These are phyloP conservation scores for Ogataea hybrid DNA, from an alignment of 1,139 yeast species.

Conservation along the genomic window DNA sequence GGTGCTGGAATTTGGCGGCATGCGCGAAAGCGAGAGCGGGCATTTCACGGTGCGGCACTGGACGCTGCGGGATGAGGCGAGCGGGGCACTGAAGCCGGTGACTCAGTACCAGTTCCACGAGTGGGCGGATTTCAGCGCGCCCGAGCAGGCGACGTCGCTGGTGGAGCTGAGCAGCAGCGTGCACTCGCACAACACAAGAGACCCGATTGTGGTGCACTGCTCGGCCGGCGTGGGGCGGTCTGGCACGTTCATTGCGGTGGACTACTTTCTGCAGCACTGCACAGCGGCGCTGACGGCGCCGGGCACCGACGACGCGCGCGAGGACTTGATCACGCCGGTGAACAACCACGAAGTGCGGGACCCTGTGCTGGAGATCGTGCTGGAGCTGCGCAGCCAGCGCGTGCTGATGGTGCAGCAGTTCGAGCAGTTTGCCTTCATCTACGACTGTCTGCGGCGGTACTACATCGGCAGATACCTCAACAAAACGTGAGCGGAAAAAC, in stretches of 20 bases:
- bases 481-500: conserved; percentile 3
- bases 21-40: conserved; percentile 1
- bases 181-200: conserved; percentile 29
- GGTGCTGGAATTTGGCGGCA: conserved; percentile 15
- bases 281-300: conserved; percentile 12
- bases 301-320: conserved; percentile 8
- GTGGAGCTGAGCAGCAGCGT: conserved; percentile 33
- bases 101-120: conserved; percentile 41
- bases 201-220: conserved; percentile 62
- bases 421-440: conserved; percentile 31
- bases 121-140: conserved; percentile 48
- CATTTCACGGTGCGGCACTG: conserved; percentile 25
- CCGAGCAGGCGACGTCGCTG: conserved; percentile 43
- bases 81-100: conserved; percentile 30
- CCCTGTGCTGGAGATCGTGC: conserved; percentile 26
- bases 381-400: conserved; percentile 27
- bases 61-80: conserved; percentile 41
- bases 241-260: conserved; percentile 73
- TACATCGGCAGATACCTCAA: conserved; percentile 13
- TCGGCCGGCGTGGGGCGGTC: conserved; percentile 88
- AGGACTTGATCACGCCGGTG: conserved; percentile 18
- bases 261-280: conserved; percentile 45
- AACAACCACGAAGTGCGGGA: conserved; percentile 21
- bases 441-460: conserved; percentile 22
- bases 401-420: conserved; percentile 33